phyloP scores from a whole-genome alignment of 1,139 yeast genomes.

The Hemisphaericaspora lyxosophila region DNA sequence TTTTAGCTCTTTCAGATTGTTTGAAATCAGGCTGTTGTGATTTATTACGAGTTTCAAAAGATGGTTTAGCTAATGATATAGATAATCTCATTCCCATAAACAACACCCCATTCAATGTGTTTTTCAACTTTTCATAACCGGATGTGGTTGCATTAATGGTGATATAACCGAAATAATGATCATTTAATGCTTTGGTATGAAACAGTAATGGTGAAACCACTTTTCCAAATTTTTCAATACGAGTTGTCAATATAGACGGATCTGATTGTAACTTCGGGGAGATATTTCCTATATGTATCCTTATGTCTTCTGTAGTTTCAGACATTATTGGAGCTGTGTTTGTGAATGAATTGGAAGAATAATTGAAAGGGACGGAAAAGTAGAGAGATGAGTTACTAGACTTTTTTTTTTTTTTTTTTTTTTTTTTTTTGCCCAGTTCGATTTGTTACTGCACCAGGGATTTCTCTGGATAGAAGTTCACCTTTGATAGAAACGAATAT shows the following conservation, averaged over 20 bases:
- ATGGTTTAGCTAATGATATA: constrained; percentile 47
- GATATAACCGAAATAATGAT: constrained; percentile 65
- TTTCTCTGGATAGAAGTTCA: no score
- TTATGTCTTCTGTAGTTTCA: neutral
- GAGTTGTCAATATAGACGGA: constrained; percentile 38
- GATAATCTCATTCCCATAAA: constrained; percentile 72
- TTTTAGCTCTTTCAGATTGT: constrained; percentile 27
- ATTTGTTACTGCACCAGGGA: no score
- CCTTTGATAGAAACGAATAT: no score
- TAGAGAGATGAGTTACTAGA: neutral
- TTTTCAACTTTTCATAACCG: constrained; percentile 48
- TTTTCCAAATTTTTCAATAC: constrained; percentile 53
- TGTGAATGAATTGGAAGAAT: neutral
- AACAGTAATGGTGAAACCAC: constrained; percentile 46
- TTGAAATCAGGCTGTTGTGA: constrained; percentile 38
- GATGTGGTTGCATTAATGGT: constrained; percentile 53
- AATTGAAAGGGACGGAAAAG: neutral
- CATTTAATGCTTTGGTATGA: constrained; percentile 47
- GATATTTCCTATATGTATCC: constrained; percentile 72
- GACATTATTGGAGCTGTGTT: no score
- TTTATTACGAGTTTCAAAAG: constrained; percentile 31
- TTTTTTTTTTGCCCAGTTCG: no score
- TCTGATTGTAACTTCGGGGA: constrained; percentile 52
- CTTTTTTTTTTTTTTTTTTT: no score
- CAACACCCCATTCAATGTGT: constrained; percentile 63